A percentile compares a stretch with the other conserved stretches of the same genome.
Conservation (phyloP, 495 filamentous ascomycete genomes). For the Penicillium egyptiacum region DNA sequence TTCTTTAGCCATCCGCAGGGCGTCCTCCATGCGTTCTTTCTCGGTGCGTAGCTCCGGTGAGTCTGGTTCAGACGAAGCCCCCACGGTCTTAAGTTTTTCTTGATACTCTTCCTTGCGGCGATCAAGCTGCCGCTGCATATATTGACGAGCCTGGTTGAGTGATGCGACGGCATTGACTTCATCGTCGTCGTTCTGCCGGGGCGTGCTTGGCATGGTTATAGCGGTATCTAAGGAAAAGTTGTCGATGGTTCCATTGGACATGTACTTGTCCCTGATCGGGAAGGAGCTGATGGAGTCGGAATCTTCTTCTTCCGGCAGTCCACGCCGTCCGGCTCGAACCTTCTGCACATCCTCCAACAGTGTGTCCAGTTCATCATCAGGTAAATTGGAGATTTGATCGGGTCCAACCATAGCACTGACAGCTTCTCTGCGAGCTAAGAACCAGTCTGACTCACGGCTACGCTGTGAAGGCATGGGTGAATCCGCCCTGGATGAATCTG, state of each 20-base stretch:
- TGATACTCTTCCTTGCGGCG: slow-evolving; percentile 79
- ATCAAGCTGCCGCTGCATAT: slow-evolving; percentile 86
- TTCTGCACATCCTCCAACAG: slow-evolving; percentile 93
- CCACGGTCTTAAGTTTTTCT: slow-evolving; percentile 74
- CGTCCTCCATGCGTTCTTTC: slow-evolving; percentile 84
- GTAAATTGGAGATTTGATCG: slow-evolving; percentile 83
- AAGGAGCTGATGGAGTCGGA: slow-evolving; percentile 86
- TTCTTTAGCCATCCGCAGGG: slow-evolving; percentile 70
- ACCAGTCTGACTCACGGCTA: slow-evolving; percentile 91
- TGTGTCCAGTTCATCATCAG: slow-evolving; percentile 92
- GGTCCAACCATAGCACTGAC: slow-evolving; percentile 86
- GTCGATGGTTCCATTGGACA: slow-evolving; percentile 92
- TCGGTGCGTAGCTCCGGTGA: slow-evolving; percentile 82
- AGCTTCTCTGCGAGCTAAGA: slow-evolving; percentile 88
- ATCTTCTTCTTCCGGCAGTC: slow-evolving; percentile 77
- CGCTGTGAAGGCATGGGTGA: slow-evolving; percentile 70
- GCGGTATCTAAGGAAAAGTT: slow-evolving; percentile 95
- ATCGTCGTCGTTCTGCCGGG: slow-evolving; percentile 67
- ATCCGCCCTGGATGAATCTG: slow-evolving; percentile 68
- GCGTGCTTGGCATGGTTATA: slow-evolving; percentile 90
- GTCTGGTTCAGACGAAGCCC: slow-evolving; percentile 71
- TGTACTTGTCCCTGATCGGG: slow-evolving; percentile 89
- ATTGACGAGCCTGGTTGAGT: slow-evolving; percentile 72
- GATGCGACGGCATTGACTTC: slow-evolving; percentile 65
- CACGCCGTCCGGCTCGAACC: slow-evolving; percentile 77